Base-by-base conservation (phyloP, 495 filamentous ascomycete species). In the Daldinia grandis region DNA sequence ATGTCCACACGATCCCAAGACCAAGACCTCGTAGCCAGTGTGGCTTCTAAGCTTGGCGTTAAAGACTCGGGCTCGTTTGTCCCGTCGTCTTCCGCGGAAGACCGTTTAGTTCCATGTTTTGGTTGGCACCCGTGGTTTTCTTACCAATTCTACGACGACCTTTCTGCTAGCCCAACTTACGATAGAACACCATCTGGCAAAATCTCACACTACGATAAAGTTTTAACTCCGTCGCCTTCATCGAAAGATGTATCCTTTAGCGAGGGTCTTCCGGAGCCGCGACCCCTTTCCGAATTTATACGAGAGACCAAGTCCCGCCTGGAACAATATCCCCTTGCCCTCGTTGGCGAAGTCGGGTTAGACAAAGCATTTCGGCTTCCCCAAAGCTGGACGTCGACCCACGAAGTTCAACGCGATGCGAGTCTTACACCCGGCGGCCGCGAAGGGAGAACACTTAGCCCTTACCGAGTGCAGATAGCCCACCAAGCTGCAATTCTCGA, bases 61-160 rank as follows among this genome's bases (percentile, higher is more conserved):
- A 56, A 64, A 14, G 58, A 76, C 69, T 24, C 60, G 17, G 58
- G 62, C 5, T 58, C 47, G 12, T 31, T 76, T 25, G 33, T 64
- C 21, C 49, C 40, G 35, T 30, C 74, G 17, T 25, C 15, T 58
- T 17, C 30, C n/a, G 54, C 57, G 33, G 44, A 72, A 57, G 44
- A 60, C 40, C 58, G 69, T 75, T 74, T 97, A 12, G 66, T 98
- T 1, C 95, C 95, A 0, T 90, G 89, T 30, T 99, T 97, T 81
- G 95, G 95, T n/a, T 97, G 95, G 93, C 95, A 99, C 78, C 96
- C 96, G 1, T 99, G 95, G 95, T 99, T 98, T 79, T 95, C 95
- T 1, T 85, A 99, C 76, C 91, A 96, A 68, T 86, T 97, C 61
- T 87, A 88, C 69, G 88, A 94, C 73, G 90, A 93, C 69, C 69